A percentile compares a stretch with the other conserved stretches of the same genome.
These are phyloP conservation scores for Aspergillus persii DNA, from an alignment of 2,329 filamentous ascomycete genomes.

Conservation along the genomic window DNA sequence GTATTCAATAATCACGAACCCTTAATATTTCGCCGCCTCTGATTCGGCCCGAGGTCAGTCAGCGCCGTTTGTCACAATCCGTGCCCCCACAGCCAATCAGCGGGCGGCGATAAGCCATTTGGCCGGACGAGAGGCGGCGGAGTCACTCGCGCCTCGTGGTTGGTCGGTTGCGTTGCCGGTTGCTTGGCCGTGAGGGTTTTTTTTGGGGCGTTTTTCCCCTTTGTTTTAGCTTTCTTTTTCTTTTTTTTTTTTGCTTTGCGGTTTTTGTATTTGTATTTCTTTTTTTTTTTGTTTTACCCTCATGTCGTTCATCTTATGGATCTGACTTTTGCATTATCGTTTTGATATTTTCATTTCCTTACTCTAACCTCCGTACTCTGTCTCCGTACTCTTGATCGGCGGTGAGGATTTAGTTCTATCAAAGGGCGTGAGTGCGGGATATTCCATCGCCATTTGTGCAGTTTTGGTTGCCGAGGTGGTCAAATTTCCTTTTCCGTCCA, in stretches of 20 bases:
- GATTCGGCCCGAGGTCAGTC: constrained; percentile 25
- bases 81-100: constrained; percentile 24
- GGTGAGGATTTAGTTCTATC: neutral
- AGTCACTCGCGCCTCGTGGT: neutral
- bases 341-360: neutral
- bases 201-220: neutral
- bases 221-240: neutral
- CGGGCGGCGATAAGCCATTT: constrained; percentile 26
- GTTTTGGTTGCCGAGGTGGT: neutral
- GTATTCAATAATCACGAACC: no score
- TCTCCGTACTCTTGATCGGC: neutral
- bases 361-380: no score
- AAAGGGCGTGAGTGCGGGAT: neutral
- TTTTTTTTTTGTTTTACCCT: neutral
- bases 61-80: constrained; percentile 33
- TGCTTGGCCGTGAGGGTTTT: neutral
- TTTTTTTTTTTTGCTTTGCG: no score
- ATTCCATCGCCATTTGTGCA: neutral
- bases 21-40: neutral
- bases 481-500: neutral
- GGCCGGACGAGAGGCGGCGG: constrained; percentile 8
- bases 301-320: no score
- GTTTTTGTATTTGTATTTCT: neutral
- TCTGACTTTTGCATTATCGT: neutral
- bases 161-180: neutral